A percentile compares a stretch with the other conserved stretches of the same genome.
Evolutionary conservation across 768 basidiomycete genomes (phyloP).

Genomic region (Termitomyces sp.): DNA sequence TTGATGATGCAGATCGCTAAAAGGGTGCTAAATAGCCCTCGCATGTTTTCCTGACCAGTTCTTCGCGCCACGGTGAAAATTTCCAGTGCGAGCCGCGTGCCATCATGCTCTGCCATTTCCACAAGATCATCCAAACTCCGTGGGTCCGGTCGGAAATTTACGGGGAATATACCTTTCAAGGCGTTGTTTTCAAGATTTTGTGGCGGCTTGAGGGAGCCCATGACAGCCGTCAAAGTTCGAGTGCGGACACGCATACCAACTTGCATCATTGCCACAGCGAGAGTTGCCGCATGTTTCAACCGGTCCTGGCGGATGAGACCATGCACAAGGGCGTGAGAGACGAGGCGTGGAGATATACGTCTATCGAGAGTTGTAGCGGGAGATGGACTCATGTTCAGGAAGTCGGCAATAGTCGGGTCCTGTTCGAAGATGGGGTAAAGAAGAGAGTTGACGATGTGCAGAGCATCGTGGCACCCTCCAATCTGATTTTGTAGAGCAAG

Average conservation of each 20-base stretch:
- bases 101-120: conserved; percentile 29
- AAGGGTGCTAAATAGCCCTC: conserved; percentile 56
- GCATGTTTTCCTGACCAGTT: conserved; percentile 48
- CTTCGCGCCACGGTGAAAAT: conserved; percentile 50
- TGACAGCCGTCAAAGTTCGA: conserved; percentile 43
- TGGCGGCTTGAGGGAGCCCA: conserved; percentile 22
- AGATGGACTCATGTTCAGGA: conserved; percentile 22
- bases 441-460: conserved; percentile 44
- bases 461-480: conserved; percentile 44
- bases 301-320: conserved; percentile 51
- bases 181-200: conserved; percentile 12
- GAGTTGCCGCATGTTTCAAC: conserved; percentile 37
- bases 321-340: conserved; percentile 63
- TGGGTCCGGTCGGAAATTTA: conserved; percentile 14
- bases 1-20: conserved; percentile 66
- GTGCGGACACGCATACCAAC: conserved; percentile 45
- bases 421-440: conserved; percentile 31
- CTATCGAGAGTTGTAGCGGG: conserved; percentile 41
- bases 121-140: conserved; percentile 25
- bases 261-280: conserved; percentile 48
- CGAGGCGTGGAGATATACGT: conserved; percentile 50
- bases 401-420: conserved; percentile 11
- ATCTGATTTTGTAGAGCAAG: conserved; percentile 28
- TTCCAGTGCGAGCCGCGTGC: conserved; percentile 45
- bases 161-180: conserved; percentile 2